Evolutionary conservation across 306 rosid species (phyloP).

Genomic region (Lathyrus oleraceus): DNA sequence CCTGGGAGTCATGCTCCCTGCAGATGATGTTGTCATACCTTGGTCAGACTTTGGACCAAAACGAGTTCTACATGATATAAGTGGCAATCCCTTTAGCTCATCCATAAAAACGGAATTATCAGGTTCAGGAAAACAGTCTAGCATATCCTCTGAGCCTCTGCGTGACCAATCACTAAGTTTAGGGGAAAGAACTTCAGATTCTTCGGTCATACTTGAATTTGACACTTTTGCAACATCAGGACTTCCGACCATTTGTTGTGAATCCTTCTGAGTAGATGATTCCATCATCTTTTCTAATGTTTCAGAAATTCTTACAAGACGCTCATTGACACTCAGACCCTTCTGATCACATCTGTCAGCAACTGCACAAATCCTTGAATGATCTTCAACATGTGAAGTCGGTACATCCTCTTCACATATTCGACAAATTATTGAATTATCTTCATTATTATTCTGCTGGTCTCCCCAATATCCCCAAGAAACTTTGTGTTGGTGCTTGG

Average conservation of each 20-base stretch:
- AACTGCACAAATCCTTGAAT: slow-evolving; percentile 88
- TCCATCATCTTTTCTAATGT: slow-evolving; percentile 86
- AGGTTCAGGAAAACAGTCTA: slow-evolving; percentile 90
- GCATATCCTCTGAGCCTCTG: slow-evolving; percentile 98
- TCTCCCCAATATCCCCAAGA: slow-evolving; percentile 98
- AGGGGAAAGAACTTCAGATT: slow-evolving; percentile 85
- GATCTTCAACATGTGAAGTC: slow-evolving; percentile 90
- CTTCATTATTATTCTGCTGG: slow-evolving; percentile 63
- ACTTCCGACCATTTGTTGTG: slow-evolving; percentile 77
- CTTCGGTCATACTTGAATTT: slow-evolving; percentile 92
- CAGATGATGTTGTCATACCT: slow-evolving; percentile 98
- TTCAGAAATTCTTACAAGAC: slow-evolving; percentile 79
- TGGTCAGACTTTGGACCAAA: slow-evolving; percentile 99
- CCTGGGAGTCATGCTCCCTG: slow-evolving; percentile 99
- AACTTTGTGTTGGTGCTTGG: slow-evolving; percentile 81
- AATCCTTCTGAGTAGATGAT: slow-evolving; percentile 73
- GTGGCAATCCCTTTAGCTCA: slow-evolving; percentile 89
- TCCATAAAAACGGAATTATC: slow-evolving; percentile 85
- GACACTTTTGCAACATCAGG: slow-evolving; percentile 95
- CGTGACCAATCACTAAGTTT: slow-evolving; percentile 95
- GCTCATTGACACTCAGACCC: slow-evolving; percentile 92
- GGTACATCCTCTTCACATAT: slow-evolving; percentile 99
- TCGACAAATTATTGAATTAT: slow-evolving; percentile 91
- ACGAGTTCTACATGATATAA: slow-evolving; percentile 92
- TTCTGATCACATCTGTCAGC: slow-evolving; percentile 95